Percentiles rank a stretch among this genome's conserved stretches.
These are phyloP conservation scores for Hanseniaspora sp. DNA, from an alignment of 1,139 yeast genomes.

Conservation along the genomic window DNA sequence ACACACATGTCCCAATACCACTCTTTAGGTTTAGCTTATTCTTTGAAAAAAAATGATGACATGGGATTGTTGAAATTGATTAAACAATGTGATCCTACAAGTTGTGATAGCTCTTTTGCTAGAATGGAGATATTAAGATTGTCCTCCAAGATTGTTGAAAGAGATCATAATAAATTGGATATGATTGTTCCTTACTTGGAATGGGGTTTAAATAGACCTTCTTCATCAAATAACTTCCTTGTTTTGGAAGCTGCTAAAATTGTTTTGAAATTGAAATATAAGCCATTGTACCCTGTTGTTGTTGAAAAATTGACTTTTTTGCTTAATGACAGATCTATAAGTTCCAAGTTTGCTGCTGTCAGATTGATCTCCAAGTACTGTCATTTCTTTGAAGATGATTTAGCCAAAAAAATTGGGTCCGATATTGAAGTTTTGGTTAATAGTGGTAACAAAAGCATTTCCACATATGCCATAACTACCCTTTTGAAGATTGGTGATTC, in stretches of 20 bases:
- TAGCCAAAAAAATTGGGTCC: conserved; percentile 51
- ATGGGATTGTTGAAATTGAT: conserved; percentile 90
- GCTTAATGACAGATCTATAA: conserved; percentile 78
- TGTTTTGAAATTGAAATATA: conserved; percentile 46
- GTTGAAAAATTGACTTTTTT: conserved; percentile 63
- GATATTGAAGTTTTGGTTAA: conserved; percentile 80
- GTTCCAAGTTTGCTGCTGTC: conserved; percentile 86
- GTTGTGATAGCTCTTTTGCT: conserved; percentile 65
- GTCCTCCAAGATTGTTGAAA: conserved; percentile 52
- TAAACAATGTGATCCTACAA: conserved; percentile 56
- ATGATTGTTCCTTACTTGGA: conserved; percentile 11
- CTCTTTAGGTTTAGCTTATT: conserved; percentile 82
- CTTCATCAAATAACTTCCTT: conserved; percentile 73
- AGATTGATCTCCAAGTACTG: conserved; percentile 81
- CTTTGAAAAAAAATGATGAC: conserved; percentile 79
- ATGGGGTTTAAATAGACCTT: conserved; percentile 49
- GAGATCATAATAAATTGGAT: conserved; percentile 21
- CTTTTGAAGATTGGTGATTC: conserved; percentile 89
- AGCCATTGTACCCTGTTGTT: conserved; percentile 53
- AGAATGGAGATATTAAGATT: conserved; percentile 76
- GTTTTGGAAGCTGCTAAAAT: conserved; percentile 89
- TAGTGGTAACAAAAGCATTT: conserved; percentile 80
- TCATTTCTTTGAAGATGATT: conserved; percentile 56
- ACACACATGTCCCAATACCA: conserved; percentile 88
- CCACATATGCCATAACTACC: conserved; percentile 98